Percentiles rank a stretch among this genome's conserved stretches.
Conservation (phyloP, 2,329 filamentous ascomycete genomes). For the Periconia sp. region DNA sequence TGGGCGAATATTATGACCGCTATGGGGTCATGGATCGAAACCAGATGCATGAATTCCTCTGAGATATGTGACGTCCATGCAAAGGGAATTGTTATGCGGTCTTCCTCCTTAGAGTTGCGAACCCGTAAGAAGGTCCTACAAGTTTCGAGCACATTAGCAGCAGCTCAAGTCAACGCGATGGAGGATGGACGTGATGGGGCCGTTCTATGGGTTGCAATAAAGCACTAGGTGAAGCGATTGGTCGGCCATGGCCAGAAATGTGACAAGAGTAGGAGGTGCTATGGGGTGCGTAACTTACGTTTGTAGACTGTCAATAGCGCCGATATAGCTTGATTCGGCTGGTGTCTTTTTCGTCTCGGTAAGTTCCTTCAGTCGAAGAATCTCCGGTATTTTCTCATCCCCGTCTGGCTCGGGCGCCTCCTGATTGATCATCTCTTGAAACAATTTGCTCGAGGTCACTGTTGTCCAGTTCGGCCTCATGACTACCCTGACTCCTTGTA, state of each 20-base stretch:
- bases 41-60: constrained; percentile 30
- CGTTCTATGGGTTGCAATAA: no score
- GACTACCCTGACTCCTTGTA: constrained; percentile 34
- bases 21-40: constrained; percentile 33
- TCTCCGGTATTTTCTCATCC: constrained; percentile 23
- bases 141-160: not conserved
- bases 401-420: constrained; percentile 18
- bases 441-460: constrained; percentile 24
- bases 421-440: constrained; percentile 20
- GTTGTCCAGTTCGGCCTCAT: constrained; percentile 27
- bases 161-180: no score
- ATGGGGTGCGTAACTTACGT: no score
- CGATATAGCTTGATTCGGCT: constrained; percentile 21
- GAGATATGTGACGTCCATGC: constrained; percentile 29
- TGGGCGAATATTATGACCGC: constrained; percentile 34
- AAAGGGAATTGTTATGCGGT: constrained; percentile 31
- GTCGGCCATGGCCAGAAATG: no score
- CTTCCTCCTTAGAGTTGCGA: constrained; percentile 22
- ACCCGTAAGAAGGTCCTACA: constrained; percentile 19
- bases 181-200: no score
- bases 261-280: not conserved
- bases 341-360: constrained; percentile 26
- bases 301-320: constrained; percentile 33
- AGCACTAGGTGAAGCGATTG: no score
- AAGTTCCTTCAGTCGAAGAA: constrained; percentile 29